Evolutionary conservation across 257 asterid genomes (phyloP), one percentile per base, ranked within the genome.

Genomic region (Rubia yunnanensis): DNA sequence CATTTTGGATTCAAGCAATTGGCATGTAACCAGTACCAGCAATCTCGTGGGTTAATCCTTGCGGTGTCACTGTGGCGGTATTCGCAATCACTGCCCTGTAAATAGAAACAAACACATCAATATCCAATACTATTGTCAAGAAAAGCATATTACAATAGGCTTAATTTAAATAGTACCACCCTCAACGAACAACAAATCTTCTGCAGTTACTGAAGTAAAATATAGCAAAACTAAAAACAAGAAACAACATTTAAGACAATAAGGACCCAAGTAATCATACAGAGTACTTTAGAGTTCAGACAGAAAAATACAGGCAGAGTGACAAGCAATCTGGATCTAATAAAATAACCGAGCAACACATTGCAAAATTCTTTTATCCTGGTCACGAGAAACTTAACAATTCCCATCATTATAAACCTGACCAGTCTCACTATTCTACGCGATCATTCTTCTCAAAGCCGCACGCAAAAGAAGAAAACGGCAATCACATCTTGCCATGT

Each of bases 1-100:
- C 98, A 91, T 79, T 86, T 91, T 7, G 89, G 86, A 68, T 86
- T 91, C 73, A 91, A 82, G 89, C 98, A 91, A 77, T 79, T 91
- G 67, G 95, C 87, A n/a, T 86, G 68, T 58, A 86, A 61, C 98
- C 98, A 91, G 81, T 50, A 91, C 71, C 72, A 88, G 82, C 98
- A 91, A 82, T 88, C 98, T 74, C 94, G 82, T 26, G 98, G 96
- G 68, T 91, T 91, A 56, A 91, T 72, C 74, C 98, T 79, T 8
- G 98, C 96, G 65, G 54, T 7, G 36, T 91, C 98, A 78, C 98
- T 91, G 66, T 91, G 98, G 23, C 96, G 95, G 73, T 83, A 91
- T 73, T 91, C 98, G 22, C 98, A 91, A 55, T 91, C 95, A 63
- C 75, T 82, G 67, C 98, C 98, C 98, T 88, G 79, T 26, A 31